Percentiles rank a stretch among this genome's conserved stretches.
These are phyloP conservation scores for Ganoderma multipileum DNA, from an alignment of 1,284 basidiomycete genomes.

Conservation along the genomic window DNA sequence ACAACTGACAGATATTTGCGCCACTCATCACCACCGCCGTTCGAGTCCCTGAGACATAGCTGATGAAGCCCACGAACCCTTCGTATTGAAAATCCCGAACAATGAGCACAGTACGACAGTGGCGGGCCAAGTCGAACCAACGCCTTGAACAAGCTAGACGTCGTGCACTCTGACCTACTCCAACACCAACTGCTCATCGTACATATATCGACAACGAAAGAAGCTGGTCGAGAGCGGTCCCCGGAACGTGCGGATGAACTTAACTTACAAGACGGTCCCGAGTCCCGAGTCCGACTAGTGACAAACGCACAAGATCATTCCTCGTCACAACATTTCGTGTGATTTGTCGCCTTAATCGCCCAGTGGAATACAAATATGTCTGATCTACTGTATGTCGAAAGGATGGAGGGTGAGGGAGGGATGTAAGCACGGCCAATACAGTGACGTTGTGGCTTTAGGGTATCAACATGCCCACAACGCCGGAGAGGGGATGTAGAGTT, in stretches of 20 bases:
- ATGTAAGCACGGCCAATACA: conserved; percentile 5
- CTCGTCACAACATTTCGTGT: conserved; percentile 1
- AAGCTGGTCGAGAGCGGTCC: not conserved
- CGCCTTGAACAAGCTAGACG: too few species aligned
- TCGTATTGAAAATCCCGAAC: too few species aligned
- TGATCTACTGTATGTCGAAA: conserved; percentile 29
- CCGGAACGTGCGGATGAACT: not conserved
- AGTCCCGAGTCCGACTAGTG: not conserved
- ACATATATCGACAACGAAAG: too few species aligned
- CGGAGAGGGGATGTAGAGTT: conserved; percentile 15
- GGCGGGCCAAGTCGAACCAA: too few species aligned
- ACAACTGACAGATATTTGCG: not conserved
- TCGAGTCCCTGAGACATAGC: not conserved
- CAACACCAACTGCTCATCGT: too few species aligned
- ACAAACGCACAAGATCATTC: conserved; percentile 17
- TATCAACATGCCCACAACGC: conserved; percentile 32
- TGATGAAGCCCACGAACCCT: too few species aligned
- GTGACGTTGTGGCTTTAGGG: conserved; percentile 31
- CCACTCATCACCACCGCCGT: not conserved
- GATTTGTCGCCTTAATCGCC: conserved; percentile 19
- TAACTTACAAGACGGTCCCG: not conserved
- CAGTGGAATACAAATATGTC: conserved; percentile 32
- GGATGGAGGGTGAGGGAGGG: conserved; percentile 25
- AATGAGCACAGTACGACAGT: too few species aligned
- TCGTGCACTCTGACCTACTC: too few species aligned